Percentiles rank a stretch among this genome's conserved stretches.
phyloP scores from a whole-genome alignment of 2,329 filamentous ascomycete species.

The Penicillium hordei region DNA sequence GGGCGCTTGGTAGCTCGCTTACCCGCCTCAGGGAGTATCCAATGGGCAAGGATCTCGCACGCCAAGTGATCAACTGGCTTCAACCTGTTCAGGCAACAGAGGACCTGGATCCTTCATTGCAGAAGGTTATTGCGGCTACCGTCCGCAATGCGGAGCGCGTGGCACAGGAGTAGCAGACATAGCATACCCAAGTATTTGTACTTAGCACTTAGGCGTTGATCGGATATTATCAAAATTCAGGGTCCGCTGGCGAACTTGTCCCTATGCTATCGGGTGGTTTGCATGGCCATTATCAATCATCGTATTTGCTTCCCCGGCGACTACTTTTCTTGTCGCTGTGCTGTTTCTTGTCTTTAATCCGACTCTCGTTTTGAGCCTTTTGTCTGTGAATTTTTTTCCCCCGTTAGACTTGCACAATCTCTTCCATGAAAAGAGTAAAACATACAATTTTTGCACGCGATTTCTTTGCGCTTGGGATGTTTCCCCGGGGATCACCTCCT shows the following conservation, averaged over 20 bases:
- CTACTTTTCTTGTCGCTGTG: conserved; percentile 63
- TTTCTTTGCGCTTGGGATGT: conserved; percentile 57
- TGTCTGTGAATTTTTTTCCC: conserved; percentile 41
- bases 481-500: conserved; percentile 57
- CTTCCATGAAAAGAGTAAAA: conserved; percentile 3
- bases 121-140: conserved; percentile 51
- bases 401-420: conserved; percentile 11
- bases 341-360: conserved; percentile 59
- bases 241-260: conserved; percentile 15
- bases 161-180: conserved; percentile 24
- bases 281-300: conserved; percentile 32
- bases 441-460: conserved; percentile 56
- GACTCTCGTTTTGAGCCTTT: conserved; percentile 57
- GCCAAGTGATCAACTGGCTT: conserved; percentile 52
- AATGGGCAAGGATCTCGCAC: conserved; percentile 43
- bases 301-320: conserved; percentile 45
- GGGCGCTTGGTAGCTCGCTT: conserved; percentile 66
- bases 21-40: conserved; percentile 58
- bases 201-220: conserved; percentile 29
- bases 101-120: conserved; percentile 54
- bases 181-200: conserved; percentile 11
- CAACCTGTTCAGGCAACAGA: conserved; percentile 46
- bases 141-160: conserved; percentile 36
- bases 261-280: background rate
- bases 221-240: conserved; percentile 19